phyloP scores from a whole-genome alignment of 2,329 filamentous ascomycete species.

The Penicillium paneum region DNA sequence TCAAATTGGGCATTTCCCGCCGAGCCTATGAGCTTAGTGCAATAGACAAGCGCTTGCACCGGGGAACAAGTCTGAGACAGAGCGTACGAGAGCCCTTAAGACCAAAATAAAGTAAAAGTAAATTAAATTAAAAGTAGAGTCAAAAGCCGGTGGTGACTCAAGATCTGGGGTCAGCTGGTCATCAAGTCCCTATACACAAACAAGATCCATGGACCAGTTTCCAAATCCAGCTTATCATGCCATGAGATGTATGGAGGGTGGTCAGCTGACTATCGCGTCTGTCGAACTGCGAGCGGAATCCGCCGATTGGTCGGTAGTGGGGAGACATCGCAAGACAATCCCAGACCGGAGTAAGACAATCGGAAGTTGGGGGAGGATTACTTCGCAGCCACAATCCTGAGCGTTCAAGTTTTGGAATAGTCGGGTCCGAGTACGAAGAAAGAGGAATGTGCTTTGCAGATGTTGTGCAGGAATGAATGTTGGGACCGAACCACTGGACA shows the following conservation, averaged over 20 bases:
- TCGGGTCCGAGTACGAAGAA: not conserved
- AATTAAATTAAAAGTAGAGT: not conserved
- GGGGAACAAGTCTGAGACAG: not conserved
- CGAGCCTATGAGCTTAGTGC: not conserved
- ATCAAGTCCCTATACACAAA: not conserved
- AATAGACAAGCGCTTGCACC: conserved; percentile 4
- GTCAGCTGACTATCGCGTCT: conserved; percentile 11
- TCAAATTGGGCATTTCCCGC: conserved; percentile 2
- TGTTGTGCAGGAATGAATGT: not conserved
- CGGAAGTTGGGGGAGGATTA: not conserved
- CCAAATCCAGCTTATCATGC: conserved; percentile 5
- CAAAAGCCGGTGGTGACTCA: not conserved
- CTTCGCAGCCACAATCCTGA: conserved; percentile 5
- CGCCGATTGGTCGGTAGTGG: conserved; percentile 7
- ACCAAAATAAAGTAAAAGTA: not conserved
- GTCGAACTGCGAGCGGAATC: conserved; percentile 7
- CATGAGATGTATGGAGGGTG: not conserved
- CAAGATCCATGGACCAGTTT: conserved; percentile 6
- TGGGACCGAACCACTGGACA: conserved; percentile 3
- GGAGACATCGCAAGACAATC: conserved; percentile 2
- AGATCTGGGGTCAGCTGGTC: conserved; percentile 9
- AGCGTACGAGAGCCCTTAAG: not conserved
- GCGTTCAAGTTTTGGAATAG: not conserved
- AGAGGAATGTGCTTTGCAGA: not conserved
- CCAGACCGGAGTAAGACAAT: not conserved